Evolutionary conservation across 805 yeast species (phyloP).

Genomic region (Isabelozyma heimii): DNA sequence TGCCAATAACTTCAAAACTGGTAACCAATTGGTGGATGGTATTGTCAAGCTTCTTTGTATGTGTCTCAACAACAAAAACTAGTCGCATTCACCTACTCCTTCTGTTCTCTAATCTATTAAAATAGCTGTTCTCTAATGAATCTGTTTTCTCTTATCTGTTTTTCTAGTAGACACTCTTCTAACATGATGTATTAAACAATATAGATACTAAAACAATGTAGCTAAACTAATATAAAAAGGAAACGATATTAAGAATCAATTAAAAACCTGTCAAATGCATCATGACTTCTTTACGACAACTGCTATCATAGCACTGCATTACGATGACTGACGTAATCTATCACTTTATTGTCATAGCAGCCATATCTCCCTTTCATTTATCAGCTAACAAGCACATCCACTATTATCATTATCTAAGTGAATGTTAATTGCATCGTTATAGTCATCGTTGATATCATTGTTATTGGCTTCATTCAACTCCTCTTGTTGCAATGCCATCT

Average conservation of each 20-base stretch:
- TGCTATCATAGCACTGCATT: background rate
- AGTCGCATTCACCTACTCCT: too few relatives aligned
- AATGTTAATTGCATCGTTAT: slow-evolving; percentile 93
- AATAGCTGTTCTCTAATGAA: too few relatives aligned
- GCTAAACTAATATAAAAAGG: background rate
- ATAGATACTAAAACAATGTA: background rate
- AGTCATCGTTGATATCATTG: slow-evolving; percentile 66
- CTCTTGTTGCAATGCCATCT: slow-evolving; percentile 94
- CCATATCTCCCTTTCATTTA: background rate
- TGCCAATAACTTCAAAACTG: slow-evolving; percentile 13
- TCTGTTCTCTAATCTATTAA: too few relatives aligned
- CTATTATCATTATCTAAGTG: slow-evolving; percentile 80
- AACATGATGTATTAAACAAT: background rate
- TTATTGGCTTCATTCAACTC: slow-evolving; percentile 80
- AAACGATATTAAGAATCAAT: background rate
- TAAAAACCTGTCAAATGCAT: background rate
- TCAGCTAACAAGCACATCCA: slow-evolving; percentile 68
- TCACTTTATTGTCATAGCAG: too few relatives aligned
- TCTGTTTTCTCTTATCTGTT: too few relatives aligned
- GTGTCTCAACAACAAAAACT: slow-evolving; percentile 22
- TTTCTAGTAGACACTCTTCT: too few relatives aligned
- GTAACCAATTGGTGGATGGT: slow-evolving; percentile 24
- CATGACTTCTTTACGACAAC: background rate
- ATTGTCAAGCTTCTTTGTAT: slow-evolving; percentile 31
- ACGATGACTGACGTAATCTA: background rate